Base-by-base conservation (phyloP, 371 early-diverging fungal species). In the Mucor plumbeus region DNA sequence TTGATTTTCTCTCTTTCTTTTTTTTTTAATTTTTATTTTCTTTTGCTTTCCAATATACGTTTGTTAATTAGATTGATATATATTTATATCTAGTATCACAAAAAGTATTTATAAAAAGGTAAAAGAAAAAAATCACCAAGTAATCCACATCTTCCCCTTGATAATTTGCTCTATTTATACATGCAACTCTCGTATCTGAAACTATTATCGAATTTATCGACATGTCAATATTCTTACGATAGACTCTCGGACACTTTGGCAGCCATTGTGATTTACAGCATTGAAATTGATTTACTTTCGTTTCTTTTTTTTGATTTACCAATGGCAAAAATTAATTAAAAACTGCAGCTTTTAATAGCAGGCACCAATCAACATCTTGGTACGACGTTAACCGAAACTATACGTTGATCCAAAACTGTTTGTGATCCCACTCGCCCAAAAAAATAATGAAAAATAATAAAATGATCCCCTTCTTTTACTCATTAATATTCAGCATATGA, bases 311-410 rank as follows among this genome's bases (percentile, higher is more conserved):
- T 8, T 21, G 50, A 26, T 50, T 50, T 50, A 26, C 21, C 10
- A 50, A 50, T 50, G 50, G 26, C 50, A 11, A 26, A 50, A 50
- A 50, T 50, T 21, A 50, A 50, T 50, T 7, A 44, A 21, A 50
- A 50, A 10, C 50, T 50, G 8, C 21, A 26, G 55, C 35, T 55
- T 55, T 55, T 34, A 55, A 35, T 55, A 34, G 55, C 35, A 55
- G 35, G 55, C 35, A 55, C 55, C 55, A 55, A 55, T 55, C 55
- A 55, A 55, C n/a, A 55, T 13, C 13, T 55, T 35, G 33, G 55
- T 55, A 55, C 35, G 7, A 55, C 55, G 14, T 35, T 55, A 55
- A 55, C 55, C 50, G 9, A 26, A 50, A 50, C 50, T 7, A 1
- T 50, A 50, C 26, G 11, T 21, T 50, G 50, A 50, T 50, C 50